A percentile compares a stretch with the other conserved stretches of the same genome.
phyloP scores from a whole-genome alignment of 2,329 filamentous ascomycete species.

The Didymella segeticola region DNA sequence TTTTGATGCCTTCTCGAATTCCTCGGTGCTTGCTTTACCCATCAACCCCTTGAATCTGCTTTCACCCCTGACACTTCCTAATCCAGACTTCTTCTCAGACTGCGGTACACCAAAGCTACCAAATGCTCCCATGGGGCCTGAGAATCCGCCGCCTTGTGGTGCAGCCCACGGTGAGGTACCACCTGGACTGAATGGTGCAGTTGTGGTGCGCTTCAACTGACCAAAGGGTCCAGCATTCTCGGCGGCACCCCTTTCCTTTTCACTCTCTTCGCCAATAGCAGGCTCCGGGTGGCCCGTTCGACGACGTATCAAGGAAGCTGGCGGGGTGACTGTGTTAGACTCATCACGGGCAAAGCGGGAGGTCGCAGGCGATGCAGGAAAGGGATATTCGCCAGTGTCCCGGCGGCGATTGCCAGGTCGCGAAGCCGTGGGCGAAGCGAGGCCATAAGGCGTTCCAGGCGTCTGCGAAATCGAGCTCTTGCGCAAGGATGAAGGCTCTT shows the following conservation, averaged over 20 bases:
- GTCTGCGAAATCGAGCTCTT: constrained; percentile 84
- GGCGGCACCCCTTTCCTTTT: constrained; percentile 53
- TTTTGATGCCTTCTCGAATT: constrained; percentile 59
- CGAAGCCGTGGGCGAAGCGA: constrained; percentile 75
- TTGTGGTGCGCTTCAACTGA: constrained; percentile 63
- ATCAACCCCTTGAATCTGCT: constrained; percentile 88
- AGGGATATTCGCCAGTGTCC: constrained; percentile 76
- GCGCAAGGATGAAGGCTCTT: constrained; percentile 68
- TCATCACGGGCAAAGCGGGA: constrained; percentile 70
- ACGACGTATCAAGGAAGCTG: constrained; percentile 65
- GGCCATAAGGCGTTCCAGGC: constrained; percentile 67
- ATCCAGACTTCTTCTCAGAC: constrained; percentile 72
- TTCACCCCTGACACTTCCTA: constrained; percentile 73
- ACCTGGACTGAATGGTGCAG: constrained; percentile 60
- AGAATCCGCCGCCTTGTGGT: constrained; percentile 67
- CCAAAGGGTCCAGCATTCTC: constrained; percentile 58
- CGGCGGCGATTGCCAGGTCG: constrained; percentile 81
- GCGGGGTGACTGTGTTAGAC: constrained; percentile 65
- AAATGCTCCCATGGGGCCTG: constrained; percentile 78
- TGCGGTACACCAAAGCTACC: constrained; percentile 76
- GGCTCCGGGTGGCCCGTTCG: constrained; percentile 67
- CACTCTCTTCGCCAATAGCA: constrained; percentile 57
- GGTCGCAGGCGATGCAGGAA: constrained; percentile 66
- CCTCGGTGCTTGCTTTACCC: constrained; percentile 76
- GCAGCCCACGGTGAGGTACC: constrained; percentile 63